Base-by-base conservation (phyloP, 495 filamentous ascomycete species). In the Apiosordaria backusii region DNA sequence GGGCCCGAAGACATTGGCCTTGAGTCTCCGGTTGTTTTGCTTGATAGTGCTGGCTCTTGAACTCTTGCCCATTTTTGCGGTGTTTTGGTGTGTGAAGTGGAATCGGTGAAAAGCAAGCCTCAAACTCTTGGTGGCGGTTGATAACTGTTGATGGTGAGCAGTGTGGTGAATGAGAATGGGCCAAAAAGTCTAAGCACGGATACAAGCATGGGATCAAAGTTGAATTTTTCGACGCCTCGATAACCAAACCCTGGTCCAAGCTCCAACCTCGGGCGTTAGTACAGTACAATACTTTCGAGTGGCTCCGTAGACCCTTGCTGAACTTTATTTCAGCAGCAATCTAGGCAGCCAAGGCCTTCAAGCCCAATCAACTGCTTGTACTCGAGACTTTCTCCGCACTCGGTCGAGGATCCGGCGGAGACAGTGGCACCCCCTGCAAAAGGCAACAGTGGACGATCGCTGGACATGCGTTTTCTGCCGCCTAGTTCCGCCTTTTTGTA, bases 1-100 rank as follows among this genome's bases (percentile, higher is more conserved):
- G 10, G 93, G 93, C 0, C 87, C 89, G 75, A 96, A 96, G 65
- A 97, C 86, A 61, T 83, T 88, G 63, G 84, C 80, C 76, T 92
- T 92, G 57, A 97, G 82, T 63, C 82, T 87, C 64, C 85, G 82
- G 72, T 89, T 89, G 79, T 97, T 94, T 69, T 84, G 80, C 82
- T 97, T 96, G 68, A 83, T 85, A 60, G 82, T 79, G 69, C 89
- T 92, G 52, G 92, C 82, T 70, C 93, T 83, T 57, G 88, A 78
- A 73, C 90, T 88, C 71, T 95, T 96, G 3, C 92, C 93, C 93
- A 97, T 97, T 66, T 66, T 84, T 73, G 15, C 57, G 57, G 57
- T 57, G 21, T 60, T 25, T 60, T 5, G 7, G 57, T 27, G n/a
- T 40, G 29, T 45, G 26, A 26, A 19, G 25, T 25, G 22, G n/a